These are phyloP conservation scores for Geosiphon pyriformis DNA, from an alignment of 192 early-diverging fungal genomes.

Conservation along the genomic window DNA sequence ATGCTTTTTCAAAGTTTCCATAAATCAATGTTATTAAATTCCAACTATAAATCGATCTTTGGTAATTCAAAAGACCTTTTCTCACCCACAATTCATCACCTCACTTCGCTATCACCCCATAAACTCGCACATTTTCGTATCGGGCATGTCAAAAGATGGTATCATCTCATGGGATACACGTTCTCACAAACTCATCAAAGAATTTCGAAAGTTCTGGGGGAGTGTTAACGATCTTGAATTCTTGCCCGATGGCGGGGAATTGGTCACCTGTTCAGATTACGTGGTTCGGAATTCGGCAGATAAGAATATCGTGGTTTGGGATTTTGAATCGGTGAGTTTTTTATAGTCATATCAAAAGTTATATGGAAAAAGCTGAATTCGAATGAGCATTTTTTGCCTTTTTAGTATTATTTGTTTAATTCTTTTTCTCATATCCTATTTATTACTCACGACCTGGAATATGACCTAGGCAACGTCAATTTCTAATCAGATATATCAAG, in stretches of 20 bases:
- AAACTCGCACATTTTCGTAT: constrained; percentile 11
- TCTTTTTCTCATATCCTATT: constrained; percentile 1
- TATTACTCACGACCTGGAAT: too few species aligned
- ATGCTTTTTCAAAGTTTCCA: not conserved
- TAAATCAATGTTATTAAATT: not conserved
- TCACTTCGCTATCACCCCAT: constrained; percentile 16
- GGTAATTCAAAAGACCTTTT: constrained; percentile 10
- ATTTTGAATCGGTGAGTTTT: constrained; percentile 13
- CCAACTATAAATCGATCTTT: too few species aligned
- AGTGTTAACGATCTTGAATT: constrained; percentile 24
- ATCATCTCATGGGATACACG: constrained; percentile 22
- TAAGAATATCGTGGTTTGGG: constrained; percentile 24
- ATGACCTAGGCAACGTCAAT: constrained; percentile 7
- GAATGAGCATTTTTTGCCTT: too few species aligned
- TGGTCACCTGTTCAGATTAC: constrained; percentile 23
- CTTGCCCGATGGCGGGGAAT: constrained; percentile 9
- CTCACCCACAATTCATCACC: constrained; percentile 20
- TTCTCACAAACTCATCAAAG: constrained; percentile 15
- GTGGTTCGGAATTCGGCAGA: constrained; percentile 21
- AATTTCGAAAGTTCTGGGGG: constrained; percentile 20
- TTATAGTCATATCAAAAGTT: not conserved
- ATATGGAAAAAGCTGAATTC: too few species aligned
- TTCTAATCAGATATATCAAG: constrained; percentile 27
- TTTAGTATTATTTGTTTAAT: too few species aligned
- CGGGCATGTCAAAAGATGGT: constrained; percentile 24